Conservation (phyloP, 106 monocot species). For the Dioscorea zingiberensis region DNA sequence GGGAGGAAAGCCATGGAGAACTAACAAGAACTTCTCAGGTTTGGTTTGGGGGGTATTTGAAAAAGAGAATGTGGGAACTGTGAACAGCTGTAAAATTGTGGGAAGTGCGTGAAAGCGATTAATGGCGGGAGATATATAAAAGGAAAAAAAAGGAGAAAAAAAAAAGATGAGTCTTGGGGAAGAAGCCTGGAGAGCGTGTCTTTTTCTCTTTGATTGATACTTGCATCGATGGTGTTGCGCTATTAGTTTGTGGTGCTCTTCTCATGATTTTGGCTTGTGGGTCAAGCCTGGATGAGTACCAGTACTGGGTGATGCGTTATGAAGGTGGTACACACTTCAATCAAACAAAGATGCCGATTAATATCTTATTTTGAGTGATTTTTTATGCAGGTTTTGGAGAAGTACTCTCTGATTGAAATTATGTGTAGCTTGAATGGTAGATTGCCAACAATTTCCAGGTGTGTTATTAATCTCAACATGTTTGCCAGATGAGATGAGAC, state of each 20-base stretch:
- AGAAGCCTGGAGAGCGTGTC: background rate
- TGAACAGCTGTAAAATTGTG: too few species aligned
- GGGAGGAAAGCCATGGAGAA: background rate
- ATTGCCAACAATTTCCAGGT: too few species aligned
- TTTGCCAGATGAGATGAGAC: too few species aligned
- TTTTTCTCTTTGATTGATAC: background rate
- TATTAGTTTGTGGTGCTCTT: background rate
- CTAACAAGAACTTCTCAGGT: background rate
- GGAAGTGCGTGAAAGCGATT: background rate
- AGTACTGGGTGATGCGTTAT: too few species aligned
- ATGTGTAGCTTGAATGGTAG: too few species aligned
- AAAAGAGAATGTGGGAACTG: too few species aligned
- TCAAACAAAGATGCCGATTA: too few species aligned
- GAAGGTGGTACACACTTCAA: too few species aligned
- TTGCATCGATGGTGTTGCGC: background rate
- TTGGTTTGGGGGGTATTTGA: background rate
- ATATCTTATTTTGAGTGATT: too few species aligned
- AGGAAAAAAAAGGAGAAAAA: background rate
- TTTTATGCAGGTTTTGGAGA: too few species aligned
- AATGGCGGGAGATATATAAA: background rate
- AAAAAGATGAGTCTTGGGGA: background rate
- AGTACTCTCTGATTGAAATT: too few species aligned
- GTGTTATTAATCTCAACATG: too few species aligned
- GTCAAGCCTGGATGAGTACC: background rate
- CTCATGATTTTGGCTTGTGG: slow-evolving; percentile 4